Evolutionary conservation across 768 basidiomycete species (phyloP), one percentile per base, ranked within the genome.

Genomic region (Suillus clintonianus): DNA sequence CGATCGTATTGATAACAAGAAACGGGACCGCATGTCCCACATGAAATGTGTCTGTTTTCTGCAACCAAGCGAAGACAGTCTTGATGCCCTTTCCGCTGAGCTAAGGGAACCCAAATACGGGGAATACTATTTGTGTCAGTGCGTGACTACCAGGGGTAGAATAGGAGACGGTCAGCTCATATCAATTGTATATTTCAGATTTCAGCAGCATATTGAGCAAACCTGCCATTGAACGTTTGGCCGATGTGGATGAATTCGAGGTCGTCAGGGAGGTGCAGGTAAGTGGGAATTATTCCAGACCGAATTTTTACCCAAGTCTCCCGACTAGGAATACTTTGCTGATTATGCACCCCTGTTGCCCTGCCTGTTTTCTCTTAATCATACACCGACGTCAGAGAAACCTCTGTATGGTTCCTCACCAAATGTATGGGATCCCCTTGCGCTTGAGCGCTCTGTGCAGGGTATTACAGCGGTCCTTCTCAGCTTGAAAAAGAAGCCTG

Each of bases 91-190:
- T 61, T 91, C 90, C 68, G 81, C 85, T 61, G 97, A 99, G 73
- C 82, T 99, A 39, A 83, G 83, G 42, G 91, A 94, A 71, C 97
- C 96, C 11, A 91, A 91, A 77, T 99, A 99, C 71, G 95, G 95
- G 75, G 95, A 95, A 80, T 99, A 99, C 79, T 99, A 97, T 84
- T 81, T 99, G 74, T 99, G 97, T 99, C 86, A 91, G 97, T 94
- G 82, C 84, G 89, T 91, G 87, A 84, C 81, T 85, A 79, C 77
- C 71, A 70, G 24, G 45, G 51, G 41, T 64, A 66, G 61, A 64
- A 61, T 54, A 37, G 60, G 30, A 60, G 61, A 60, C 64, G 64
- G 37, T 42, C 59, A 61, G 62, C 73, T 73, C 65, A 71, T 58
- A 39, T 62, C 58, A 6, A 14, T 55, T 48, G 24, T 57, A 54